Percentiles rank a stretch among this genome's conserved stretches.
Evolutionary conservation across 768 basidiomycete genomes (phyloP).

Genomic region (Chalciporus piperatus): DNA sequence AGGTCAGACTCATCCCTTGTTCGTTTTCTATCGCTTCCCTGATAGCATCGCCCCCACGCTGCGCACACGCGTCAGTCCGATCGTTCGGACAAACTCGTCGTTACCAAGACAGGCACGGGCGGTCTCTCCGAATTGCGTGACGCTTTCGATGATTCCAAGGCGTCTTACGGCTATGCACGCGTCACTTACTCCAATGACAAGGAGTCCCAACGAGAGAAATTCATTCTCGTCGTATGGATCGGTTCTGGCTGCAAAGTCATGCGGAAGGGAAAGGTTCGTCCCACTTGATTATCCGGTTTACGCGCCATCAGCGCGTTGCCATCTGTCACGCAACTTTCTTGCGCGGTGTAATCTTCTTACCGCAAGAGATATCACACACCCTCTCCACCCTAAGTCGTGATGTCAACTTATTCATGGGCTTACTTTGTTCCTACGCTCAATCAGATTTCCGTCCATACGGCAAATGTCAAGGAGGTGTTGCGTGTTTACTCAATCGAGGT

Average conservation of each 20-base stretch:
- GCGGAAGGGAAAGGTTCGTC: conserved; percentile 83
- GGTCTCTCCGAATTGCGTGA: conserved; percentile 77
- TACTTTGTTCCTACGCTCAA: conserved; percentile 15
- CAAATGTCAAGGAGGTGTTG: conserved; percentile 82
- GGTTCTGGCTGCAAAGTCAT: conserved; percentile 81
- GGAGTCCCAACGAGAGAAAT: conserved; percentile 86
- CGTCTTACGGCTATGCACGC: conserved; percentile 82
- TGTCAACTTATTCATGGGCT: conserved; percentile 27
- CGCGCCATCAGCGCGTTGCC: conserved; percentile 14
- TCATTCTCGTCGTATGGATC: conserved; percentile 83
- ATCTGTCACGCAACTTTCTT: conserved; percentile 12
- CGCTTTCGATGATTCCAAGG: conserved; percentile 66
- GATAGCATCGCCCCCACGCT: conserved; percentile 18
- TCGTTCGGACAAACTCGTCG: conserved; percentile 73
- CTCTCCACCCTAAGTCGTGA: conserved; percentile 23
- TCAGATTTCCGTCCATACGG: conserved; percentile 88
- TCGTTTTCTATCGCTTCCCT: conserved; percentile 4
- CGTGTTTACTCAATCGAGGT: conserved; percentile 85
- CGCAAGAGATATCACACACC: conserved; percentile 22
- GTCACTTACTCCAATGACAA: conserved; percentile 85
- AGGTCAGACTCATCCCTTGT: conserved; percentile 42
- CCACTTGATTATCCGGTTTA: conserved; percentile 10
- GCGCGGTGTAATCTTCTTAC: conserved; percentile 2
- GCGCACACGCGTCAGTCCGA: conserved; percentile 46
- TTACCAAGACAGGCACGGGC: conserved; percentile 78